These are phyloP conservation scores for Hanseniaspora vineae DNA, from an alignment of 805 yeast genomes.

Conservation along the genomic window DNA sequence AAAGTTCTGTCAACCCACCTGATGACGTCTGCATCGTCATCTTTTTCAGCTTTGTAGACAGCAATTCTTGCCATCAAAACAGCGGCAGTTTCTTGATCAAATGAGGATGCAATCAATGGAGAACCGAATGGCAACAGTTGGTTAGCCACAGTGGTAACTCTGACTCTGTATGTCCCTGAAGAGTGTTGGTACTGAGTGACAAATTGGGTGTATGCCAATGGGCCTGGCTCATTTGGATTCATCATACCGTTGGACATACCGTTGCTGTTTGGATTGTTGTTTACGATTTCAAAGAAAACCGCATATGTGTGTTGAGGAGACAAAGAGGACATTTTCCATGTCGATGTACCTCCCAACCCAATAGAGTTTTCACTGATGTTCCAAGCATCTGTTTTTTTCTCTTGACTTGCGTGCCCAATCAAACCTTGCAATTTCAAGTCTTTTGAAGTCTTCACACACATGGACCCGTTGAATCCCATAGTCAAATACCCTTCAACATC, in stretches of 20 bases:
- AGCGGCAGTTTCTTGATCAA: constrained; percentile 98
- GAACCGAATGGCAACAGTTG: constrained; percentile 41
- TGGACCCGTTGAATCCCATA: constrained; percentile 81
- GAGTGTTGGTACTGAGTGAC: constrained; percentile 90
- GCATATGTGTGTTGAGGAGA: constrained; percentile 86
- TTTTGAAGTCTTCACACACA: constrained; percentile 76
- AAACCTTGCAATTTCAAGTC: constrained; percentile 86
- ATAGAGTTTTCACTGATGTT: constrained; percentile 86
- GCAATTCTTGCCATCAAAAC: constrained; percentile 87
- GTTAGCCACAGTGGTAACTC: constrained; percentile 76
- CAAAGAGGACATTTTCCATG: constrained; percentile 74
- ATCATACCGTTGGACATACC: constrained; percentile 9
- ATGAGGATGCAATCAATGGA: constrained; percentile 46
- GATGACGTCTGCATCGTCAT: constrained; percentile 84
- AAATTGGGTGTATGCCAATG: constrained; percentile 55
- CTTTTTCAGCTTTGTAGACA: constrained; percentile 66
- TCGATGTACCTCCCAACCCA: constrained; percentile 86
- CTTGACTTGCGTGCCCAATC: constrained; percentile 83
- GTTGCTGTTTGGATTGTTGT: constrained; percentile 20
- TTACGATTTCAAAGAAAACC: constrained; percentile 71
- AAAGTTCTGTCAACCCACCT: constrained; percentile 92
- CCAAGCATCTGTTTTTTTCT: constrained; percentile 44
- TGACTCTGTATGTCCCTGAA: constrained; percentile 76
- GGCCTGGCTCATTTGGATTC: constrained; percentile 10
- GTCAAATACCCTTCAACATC: constrained; percentile 78